These are phyloP conservation scores for Zizania palustris DNA, from an alignment of 202 grass and related monocot species.

Conservation along the genomic window DNA sequence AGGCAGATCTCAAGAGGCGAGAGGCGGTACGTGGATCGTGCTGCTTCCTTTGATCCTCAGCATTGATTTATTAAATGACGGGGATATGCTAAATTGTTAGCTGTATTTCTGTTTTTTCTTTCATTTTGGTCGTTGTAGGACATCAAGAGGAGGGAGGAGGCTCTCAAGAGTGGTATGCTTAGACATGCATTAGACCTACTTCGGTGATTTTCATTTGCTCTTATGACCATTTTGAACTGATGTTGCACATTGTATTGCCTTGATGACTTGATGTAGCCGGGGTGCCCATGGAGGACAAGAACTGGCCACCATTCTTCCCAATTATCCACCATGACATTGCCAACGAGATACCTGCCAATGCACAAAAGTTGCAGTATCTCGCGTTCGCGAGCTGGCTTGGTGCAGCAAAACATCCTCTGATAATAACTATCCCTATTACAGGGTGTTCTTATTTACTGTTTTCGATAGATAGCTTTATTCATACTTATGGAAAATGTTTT, in stretches of 20 bases:
- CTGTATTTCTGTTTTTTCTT: neutral
- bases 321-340: constrained; percentile 81
- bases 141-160: constrained; percentile 80
- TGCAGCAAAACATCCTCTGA: constrained; percentile 10
- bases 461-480: constrained; percentile 11
- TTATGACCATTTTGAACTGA: neutral
- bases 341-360: constrained; percentile 69
- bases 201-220: neutral
- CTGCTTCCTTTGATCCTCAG: constrained; percentile 6
- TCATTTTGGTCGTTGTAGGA: constrained; percentile 53
- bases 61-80: constrained; percentile 1
- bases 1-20: constrained; percentile 78
- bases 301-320: constrained; percentile 65
- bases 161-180: constrained; percentile 61
- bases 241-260: neutral
- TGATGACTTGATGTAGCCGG: constrained; percentile 41
- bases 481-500: constrained; percentile 10
- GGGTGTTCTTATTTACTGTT: neutral
- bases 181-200: neutral
- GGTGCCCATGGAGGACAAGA: constrained; percentile 66
- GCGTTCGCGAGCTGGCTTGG: constrained; percentile 69
- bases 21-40: constrained; percentile 57
- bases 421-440: neutral
- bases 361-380: constrained; percentile 67
- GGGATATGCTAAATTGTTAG: constrained; percentile 20